phyloP scores from a whole-genome alignment of 192 early-diverging fungal genomes.

The Podila minutissima region DNA sequence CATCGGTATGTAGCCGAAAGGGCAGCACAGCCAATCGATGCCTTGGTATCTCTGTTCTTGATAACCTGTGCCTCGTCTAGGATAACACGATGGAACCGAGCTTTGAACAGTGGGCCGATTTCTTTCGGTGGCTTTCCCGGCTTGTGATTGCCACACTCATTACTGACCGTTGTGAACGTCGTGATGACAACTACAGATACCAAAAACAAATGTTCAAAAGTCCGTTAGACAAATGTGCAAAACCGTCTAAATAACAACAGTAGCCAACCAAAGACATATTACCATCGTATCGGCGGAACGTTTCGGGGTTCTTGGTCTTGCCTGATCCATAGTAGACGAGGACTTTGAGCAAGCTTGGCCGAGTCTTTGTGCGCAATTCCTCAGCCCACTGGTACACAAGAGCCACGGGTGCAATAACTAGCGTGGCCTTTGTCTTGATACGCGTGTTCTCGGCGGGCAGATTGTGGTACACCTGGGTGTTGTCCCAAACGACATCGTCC shows the following conservation, averaged over 20 bases:
- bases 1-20: constrained; percentile 65
- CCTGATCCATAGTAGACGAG: constrained; percentile 70
- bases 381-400: constrained; percentile 78
- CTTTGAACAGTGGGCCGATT: constrained; percentile 41
- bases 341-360: constrained; percentile 60
- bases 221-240: background rate
- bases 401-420: constrained; percentile 76
- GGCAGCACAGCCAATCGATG: constrained; percentile 54
- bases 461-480: background rate
- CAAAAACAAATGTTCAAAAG: background rate
- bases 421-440: constrained; percentile 62
- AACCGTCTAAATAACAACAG: background rate
- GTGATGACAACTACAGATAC: constrained; percentile 58
- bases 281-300: constrained; percentile 60
- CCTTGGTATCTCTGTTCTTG: constrained; percentile 62
- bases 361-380: constrained; percentile 70
- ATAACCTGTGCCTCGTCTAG: constrained; percentile 75
- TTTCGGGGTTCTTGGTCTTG: constrained; percentile 43
- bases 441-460: constrained; percentile 15
- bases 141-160: constrained; percentile 27
- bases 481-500: constrained; percentile 23
- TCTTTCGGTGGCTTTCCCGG: constrained; percentile 1
- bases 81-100: constrained; percentile 51
- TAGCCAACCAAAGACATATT: background rate
- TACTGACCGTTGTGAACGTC: constrained; percentile 46